Percentiles rank a stretch among this genome's conserved stretches.
phyloP scores from a whole-genome alignment of 2,329 filamentous ascomycete genomes.

The Scleromitrula shiraiana region DNA sequence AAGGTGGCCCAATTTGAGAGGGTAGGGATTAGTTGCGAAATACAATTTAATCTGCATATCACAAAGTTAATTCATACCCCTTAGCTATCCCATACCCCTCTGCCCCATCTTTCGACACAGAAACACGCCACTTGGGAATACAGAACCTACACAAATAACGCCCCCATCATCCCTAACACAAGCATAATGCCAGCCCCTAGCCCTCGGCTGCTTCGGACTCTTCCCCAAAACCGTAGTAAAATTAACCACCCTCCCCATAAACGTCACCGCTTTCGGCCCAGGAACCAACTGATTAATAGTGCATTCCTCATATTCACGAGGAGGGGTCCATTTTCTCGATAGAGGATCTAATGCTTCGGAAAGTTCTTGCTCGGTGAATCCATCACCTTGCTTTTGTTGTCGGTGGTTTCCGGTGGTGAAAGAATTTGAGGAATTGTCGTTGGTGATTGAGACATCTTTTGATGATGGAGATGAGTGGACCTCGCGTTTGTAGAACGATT shows the following conservation, averaged over 20 bases:
- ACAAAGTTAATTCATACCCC: too few relatives aligned
- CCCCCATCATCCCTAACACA: constrained; percentile 49
- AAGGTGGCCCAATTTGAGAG: constrained; percentile 43
- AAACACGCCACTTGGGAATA: too few relatives aligned
- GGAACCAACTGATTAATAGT: constrained; percentile 40
- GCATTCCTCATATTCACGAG: constrained; percentile 33
- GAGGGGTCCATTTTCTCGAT: constrained; percentile 34
- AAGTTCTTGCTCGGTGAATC: constrained; percentile 44
- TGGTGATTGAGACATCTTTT: background rate
- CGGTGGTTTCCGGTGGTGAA: too few relatives aligned
- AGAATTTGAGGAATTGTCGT: too few relatives aligned
- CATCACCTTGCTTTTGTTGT: constrained; percentile 40
- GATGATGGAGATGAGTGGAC: background rate
- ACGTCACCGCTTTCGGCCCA: constrained; percentile 42
- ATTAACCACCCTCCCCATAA: constrained; percentile 50
- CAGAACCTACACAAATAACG: constrained; percentile 43
- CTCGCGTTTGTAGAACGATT: constrained; percentile 25
- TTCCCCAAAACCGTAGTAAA: constrained; percentile 38
- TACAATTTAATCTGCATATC: constrained; percentile 41
- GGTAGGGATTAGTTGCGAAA: constrained; percentile 36
- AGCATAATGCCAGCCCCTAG: constrained; percentile 44
- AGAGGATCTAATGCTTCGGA: constrained; percentile 33
- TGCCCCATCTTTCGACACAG: too few relatives aligned
- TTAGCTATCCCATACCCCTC: background rate
- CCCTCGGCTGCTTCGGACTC: constrained; percentile 36